A percentile compares a stretch with the other conserved stretches of the same genome.
Evolutionary conservation across 208 protist species (phyloP).

Genomic region (Trypanosoma avium): DNA sequence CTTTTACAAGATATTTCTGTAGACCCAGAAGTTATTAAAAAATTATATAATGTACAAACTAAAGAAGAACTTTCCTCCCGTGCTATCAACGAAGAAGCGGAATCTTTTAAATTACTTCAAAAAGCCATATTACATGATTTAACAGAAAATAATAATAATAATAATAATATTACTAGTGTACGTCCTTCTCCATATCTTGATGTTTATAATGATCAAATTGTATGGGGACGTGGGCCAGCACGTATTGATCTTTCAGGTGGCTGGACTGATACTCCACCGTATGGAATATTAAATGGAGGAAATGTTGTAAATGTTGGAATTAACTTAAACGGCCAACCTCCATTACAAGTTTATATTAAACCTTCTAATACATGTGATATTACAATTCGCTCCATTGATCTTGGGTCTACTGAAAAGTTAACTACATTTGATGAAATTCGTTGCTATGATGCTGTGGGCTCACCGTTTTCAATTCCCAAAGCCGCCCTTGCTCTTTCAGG

Average conservation of each 20-base stretch:
- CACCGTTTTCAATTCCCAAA: constrained; percentile 65
- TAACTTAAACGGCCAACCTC: constrained; percentile 50
- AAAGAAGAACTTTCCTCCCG: background rate
- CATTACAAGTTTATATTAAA: constrained; percentile 49
- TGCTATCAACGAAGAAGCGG: background rate
- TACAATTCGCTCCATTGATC: constrained; percentile 46
- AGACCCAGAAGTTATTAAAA: background rate
- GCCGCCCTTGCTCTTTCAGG: constrained; percentile 50
- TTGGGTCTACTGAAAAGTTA: constrained; percentile 26
- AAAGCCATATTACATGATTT: constrained; percentile 3
- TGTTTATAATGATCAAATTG: constrained; percentile 43
- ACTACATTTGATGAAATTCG: constrained; percentile 40
- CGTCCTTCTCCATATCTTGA: constrained; percentile 19
- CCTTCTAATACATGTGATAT: constrained; percentile 14
- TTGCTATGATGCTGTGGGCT: constrained; percentile 38
- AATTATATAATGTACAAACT: background rate
- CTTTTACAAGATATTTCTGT: background rate
- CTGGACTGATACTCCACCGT: constrained; percentile 74
- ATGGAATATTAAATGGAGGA: constrained; percentile 47
- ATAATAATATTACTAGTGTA: background rate
- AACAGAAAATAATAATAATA: no score
- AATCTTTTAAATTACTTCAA: background rate
- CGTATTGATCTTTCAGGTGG: constrained; percentile 61
- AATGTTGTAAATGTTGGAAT: constrained; percentile 64
- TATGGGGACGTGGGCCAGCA: constrained; percentile 46